phyloP scores from a whole-genome alignment of 257 asterid genomes.

The Marsdenia floribunda region DNA sequence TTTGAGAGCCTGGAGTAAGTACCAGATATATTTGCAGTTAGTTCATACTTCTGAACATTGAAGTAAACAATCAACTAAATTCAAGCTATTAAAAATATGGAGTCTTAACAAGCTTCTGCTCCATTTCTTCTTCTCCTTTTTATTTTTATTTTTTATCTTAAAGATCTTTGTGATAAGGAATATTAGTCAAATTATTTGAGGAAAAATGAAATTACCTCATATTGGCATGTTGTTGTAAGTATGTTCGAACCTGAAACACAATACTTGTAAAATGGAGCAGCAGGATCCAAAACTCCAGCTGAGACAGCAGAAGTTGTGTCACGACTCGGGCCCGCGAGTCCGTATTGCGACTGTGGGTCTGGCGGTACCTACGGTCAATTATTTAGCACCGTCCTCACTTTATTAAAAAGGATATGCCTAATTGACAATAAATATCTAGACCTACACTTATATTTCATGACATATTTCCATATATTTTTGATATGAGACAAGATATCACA shows the following conservation, averaged over 20 bases:
- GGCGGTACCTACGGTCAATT: no score
- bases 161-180: constrained; percentile 4
- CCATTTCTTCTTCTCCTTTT: background rate
- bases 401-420: no score
- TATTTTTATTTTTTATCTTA: background rate
- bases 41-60: background rate
- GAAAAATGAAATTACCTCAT: constrained; percentile 59
- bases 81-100: background rate
- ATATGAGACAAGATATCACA: no score
- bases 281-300: constrained; percentile 91
- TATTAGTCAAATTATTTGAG: background rate
- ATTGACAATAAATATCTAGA: no score
- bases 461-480: no score
- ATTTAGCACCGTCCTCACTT: no score
- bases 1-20: constrained; percentile 83
- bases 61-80: background rate
- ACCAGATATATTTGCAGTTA: constrained; percentile 6
- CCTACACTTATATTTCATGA: no score
- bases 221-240: constrained; percentile 94
- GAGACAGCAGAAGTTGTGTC: no score
- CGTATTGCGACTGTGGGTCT: no score
- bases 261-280: constrained; percentile 88
- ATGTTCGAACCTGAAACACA: constrained; percentile 85
- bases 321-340: no score
- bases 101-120: background rate